Evolutionary conservation across 192 early-diverging fungal species (phyloP).

Genomic region (Podila clonocystis): DNA sequence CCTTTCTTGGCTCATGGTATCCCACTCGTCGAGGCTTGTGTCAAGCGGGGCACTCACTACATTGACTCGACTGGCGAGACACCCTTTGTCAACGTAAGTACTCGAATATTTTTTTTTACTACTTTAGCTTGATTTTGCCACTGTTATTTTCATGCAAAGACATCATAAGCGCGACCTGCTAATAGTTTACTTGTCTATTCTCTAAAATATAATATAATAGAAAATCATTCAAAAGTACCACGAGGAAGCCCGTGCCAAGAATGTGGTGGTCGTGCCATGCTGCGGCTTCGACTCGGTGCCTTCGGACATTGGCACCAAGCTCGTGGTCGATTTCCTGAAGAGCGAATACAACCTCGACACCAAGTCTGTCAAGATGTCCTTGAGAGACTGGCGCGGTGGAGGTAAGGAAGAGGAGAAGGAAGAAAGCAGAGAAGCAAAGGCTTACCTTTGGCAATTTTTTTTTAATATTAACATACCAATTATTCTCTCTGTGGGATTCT

Average conservation of each 20-base stretch:
- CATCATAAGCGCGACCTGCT: neutral
- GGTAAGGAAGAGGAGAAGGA: slow-evolving; percentile 17
- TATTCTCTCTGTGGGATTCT: neutral
- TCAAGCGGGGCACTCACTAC: slow-evolving; percentile 82
- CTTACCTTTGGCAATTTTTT: neutral
- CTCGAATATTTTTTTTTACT: neutral
- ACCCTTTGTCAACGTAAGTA: slow-evolving; percentile 36
- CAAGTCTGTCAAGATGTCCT: slow-evolving; percentile 70
- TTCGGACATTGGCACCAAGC: slow-evolving; percentile 83
- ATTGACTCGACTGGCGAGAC: slow-evolving; percentile 91
- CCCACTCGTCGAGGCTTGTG: slow-evolving; percentile 73
- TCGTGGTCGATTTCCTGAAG: slow-evolving; percentile 68
- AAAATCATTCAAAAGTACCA: slow-evolving; percentile 75
- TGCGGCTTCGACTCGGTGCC: slow-evolving; percentile 96
- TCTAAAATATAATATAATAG: slow-evolving; percentile 65
- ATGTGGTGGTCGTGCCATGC: slow-evolving; percentile 78
- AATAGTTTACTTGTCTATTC: neutral
- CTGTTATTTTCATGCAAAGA: neutral
- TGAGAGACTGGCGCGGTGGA: slow-evolving; percentile 52
- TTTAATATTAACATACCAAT: neutral
- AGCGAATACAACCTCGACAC: slow-evolving; percentile 58
- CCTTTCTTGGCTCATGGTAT: slow-evolving; percentile 81
- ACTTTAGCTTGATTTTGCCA: neutral
- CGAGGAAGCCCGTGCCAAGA: slow-evolving; percentile 68
- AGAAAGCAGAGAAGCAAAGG: neutral